A percentile compares a stretch with the other conserved stretches of the same genome.
phyloP scores from a whole-genome alignment of 331 rosid genomes.

The Malus hybrid region DNA sequence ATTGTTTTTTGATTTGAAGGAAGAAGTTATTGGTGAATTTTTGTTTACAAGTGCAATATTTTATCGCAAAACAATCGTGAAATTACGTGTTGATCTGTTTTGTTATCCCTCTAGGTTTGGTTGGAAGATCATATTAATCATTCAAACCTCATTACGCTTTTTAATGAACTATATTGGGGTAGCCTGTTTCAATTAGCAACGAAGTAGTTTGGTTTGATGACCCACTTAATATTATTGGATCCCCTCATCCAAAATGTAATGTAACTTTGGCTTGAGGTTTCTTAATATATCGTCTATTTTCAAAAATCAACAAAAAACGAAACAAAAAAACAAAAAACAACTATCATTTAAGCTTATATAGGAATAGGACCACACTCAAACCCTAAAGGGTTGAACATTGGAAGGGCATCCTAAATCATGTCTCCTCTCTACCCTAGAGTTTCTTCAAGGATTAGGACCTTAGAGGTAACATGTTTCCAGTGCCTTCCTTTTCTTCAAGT shows the following conservation, averaged over 20 bases:
- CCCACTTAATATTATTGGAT: too few species aligned
- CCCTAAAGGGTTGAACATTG: background rate
- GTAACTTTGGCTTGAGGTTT: too few species aligned
- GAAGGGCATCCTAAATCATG: too few species aligned
- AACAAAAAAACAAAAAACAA: too few species aligned
- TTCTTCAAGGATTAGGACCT: background rate
- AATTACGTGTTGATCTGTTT: background rate
- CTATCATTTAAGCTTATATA: background rate
- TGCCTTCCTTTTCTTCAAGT: background rate
- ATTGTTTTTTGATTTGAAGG: background rate
- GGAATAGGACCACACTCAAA: background rate
- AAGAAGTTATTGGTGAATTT: background rate
- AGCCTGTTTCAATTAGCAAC: too few species aligned
- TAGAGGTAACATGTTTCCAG: background rate
- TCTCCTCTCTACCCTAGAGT: background rate
- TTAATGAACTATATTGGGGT: background rate
- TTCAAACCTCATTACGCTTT: background rate
- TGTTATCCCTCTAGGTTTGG: background rate
- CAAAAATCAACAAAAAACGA: accelerated
- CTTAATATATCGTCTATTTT: too few species aligned
- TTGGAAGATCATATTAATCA: background rate
- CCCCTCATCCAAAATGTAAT: too few species aligned
- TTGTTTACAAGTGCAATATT: background rate
- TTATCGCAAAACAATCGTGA: background rate
- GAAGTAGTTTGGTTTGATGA: too few species aligned